Percentiles rank a stretch among this genome's conserved stretches.
phyloP scores from a whole-genome alignment of 805 yeast species.

The Yarrowia bubula region DNA sequence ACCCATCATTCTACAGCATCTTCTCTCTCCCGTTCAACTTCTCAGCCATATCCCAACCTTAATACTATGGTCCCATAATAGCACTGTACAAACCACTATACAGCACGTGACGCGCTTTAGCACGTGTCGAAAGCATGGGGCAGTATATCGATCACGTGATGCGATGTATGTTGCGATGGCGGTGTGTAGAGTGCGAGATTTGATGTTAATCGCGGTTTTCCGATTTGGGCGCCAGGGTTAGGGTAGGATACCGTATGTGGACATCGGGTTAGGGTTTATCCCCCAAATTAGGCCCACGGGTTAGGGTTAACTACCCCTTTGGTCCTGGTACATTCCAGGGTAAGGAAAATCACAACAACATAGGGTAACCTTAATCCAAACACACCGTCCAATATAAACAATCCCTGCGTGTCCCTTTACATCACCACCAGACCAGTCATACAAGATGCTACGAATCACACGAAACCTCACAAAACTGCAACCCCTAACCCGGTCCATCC shows the following conservation, averaged over 20 bases:
- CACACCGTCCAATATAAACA: neutral
- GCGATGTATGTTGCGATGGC: neutral
- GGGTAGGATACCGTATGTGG: neutral
- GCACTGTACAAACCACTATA: neutral
- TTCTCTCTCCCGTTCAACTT: neutral
- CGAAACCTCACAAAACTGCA: neutral
- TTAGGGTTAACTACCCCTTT: neutral
- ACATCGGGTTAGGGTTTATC: neutral
- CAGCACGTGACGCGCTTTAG: conserved; percentile 1
- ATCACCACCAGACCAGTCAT: neutral
- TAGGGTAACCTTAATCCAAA: neutral
- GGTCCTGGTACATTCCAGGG: neutral
- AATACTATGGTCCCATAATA: neutral
- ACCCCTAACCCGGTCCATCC: conserved; percentile 32
- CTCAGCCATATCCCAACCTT: neutral
- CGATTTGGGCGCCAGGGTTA: neutral
- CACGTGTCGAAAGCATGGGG: neutral
- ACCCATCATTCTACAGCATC: neutral
- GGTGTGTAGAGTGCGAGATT: neutral
- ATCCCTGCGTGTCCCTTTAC: neutral
- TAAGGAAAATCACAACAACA: neutral
- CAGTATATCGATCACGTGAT: neutral
- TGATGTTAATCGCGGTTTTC: neutral
- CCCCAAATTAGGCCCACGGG: neutral
- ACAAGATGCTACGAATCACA: conserved; percentile 4